Evolutionary conservation across 768 basidiomycete genomes (phyloP).

Genomic region (Steccherinum ochraceum): DNA sequence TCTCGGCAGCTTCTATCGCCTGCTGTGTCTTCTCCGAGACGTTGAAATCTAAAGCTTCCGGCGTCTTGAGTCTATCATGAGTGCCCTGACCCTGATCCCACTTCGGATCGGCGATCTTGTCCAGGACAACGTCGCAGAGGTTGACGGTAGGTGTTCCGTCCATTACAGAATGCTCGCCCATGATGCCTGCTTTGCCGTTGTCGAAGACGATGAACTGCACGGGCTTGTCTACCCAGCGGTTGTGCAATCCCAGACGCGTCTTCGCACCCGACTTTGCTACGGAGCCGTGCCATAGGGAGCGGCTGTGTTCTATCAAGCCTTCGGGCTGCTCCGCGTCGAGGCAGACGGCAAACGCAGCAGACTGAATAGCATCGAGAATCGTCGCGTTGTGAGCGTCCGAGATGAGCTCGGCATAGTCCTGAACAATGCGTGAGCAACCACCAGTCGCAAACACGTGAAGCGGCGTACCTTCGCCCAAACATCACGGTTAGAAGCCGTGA

Average conservation of each 20-base stretch:
- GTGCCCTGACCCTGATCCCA: slow-evolving; percentile 53
- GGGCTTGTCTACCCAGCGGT: slow-evolving; percentile 90
- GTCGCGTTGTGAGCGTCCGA: slow-evolving; percentile 53
- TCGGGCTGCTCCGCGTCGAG: slow-evolving; percentile 61
- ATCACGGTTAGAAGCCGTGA: slow-evolving; percentile 79
- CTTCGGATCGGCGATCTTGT: slow-evolving; percentile 46
- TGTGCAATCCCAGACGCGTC: slow-evolving; percentile 45
- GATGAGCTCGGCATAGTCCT: slow-evolving; percentile 63
- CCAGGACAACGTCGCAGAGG: slow-evolving; percentile 64
- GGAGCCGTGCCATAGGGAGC: slow-evolving; percentile 78
- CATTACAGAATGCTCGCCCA: slow-evolving; percentile 94
- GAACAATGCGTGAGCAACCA: not conserved
- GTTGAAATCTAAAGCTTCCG: slow-evolving; percentile 40
- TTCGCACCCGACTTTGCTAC: slow-evolving; percentile 27
- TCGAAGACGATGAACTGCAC: slow-evolving; percentile 81
- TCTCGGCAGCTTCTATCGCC: slow-evolving; percentile 54
- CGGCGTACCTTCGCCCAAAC: slow-evolving; percentile 77
- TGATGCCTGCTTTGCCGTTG: slow-evolving; percentile 73
- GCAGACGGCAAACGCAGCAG: slow-evolving; percentile 79
- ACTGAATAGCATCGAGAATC: slow-evolving; percentile 71
- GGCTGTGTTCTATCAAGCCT: slow-evolving; percentile 53
- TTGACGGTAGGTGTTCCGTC: slow-evolving; percentile 81
- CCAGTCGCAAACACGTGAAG: not conserved
- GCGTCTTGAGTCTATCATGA: slow-evolving; percentile 12
- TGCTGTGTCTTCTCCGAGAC: slow-evolving; percentile 37